Percentiles rank a stretch among this genome's conserved stretches.
These are phyloP conservation scores for Lactifluus pinguis DNA, from an alignment of 768 basidiomycete species.

Conservation along the genomic window DNA sequence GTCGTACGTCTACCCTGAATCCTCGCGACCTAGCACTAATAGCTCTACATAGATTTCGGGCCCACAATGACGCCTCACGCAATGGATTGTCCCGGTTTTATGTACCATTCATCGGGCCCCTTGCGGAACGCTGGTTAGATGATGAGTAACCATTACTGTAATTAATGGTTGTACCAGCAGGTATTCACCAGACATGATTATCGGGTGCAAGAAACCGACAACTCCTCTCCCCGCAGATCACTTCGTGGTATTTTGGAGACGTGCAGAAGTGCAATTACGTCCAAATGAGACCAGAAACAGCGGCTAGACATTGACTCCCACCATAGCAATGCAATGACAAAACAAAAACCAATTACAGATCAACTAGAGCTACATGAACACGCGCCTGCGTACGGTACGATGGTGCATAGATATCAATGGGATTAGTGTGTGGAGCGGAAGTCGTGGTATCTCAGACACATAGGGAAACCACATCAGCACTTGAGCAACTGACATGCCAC, in stretches of 20 bases:
- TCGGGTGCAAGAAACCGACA: not conserved
- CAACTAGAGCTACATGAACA: conserved; percentile 17
- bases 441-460: conserved; percentile 15
- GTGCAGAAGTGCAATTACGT: not conserved
- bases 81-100: conserved; percentile 48
- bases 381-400: conserved; percentile 19
- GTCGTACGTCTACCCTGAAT: conserved; percentile 37
- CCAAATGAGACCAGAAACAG: not conserved
- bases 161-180: not conserved
- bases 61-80: conserved; percentile 44
- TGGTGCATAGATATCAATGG: conserved; percentile 27
- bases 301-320: conserved; percentile 10
- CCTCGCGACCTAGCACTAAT: not conserved
- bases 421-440: conserved; percentile 24
- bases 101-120: conserved; percentile 51
- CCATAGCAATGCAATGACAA: conserved; percentile 21
- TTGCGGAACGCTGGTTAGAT: conserved; percentile 61
- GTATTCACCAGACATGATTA: not conserved
- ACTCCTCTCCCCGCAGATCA: not conserved
- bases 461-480: conserved; percentile 18
- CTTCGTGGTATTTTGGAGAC: not conserved
- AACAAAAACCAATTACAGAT: conserved; percentile 20
- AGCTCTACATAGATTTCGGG: conserved; percentile 31
- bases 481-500: conserved; percentile 22
- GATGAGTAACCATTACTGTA: conserved; percentile 38